phyloP scores from a whole-genome alignment of 78 protist genomes.

The Dictyostelium intermedium region DNA sequence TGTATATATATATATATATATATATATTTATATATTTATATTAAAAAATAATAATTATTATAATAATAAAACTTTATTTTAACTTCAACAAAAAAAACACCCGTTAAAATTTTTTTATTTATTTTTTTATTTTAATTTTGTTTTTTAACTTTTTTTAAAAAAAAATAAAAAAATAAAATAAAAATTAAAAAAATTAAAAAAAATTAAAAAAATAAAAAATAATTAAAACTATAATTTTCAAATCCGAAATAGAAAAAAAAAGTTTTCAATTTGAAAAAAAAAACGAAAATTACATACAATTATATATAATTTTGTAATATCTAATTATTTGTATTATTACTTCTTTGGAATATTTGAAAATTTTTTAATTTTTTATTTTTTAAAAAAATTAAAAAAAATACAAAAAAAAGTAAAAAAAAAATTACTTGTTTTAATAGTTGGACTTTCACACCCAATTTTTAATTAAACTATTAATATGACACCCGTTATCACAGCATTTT shows the following conservation, averaged over 20 bases:
- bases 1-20: no score
- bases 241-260: no score
- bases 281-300: no score
- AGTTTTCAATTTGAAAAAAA: no score
- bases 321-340: no score
- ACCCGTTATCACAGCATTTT: background rate
- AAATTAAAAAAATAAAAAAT: background rate
- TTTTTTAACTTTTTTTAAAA: background rate
- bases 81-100: no score
- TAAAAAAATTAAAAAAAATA: background rate
- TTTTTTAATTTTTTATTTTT: background rate
- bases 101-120: background rate
- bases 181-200: background rate
- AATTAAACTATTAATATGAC: constrained; percentile 2
- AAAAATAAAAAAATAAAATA: background rate
- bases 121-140: background rate
- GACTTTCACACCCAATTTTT: background rate
- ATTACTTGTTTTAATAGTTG: background rate
- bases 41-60: no score
- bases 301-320: no score
- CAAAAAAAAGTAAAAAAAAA: background rate
- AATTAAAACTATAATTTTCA: no score
- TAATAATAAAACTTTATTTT: no score
- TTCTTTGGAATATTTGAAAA: no score
- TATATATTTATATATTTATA: no score